Percentiles rank a stretch among this genome's conserved stretches.
Evolutionary conservation across 805 yeast species (phyloP).

Genomic region (Pichia pseudocactophila): DNA sequence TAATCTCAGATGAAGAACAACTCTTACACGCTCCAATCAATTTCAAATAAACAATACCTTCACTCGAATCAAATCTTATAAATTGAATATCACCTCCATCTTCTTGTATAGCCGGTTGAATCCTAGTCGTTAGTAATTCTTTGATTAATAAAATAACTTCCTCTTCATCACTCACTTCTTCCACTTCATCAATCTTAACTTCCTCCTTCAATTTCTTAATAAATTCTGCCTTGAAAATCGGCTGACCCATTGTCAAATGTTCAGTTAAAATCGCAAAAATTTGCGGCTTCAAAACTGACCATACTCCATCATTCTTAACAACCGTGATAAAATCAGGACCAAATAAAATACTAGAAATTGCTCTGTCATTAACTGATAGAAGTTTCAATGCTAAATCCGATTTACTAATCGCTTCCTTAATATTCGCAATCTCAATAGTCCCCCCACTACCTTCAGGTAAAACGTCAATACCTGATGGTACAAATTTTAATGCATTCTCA

Average conservation of each 20-base stretch:
- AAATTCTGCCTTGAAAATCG: constrained; percentile 39
- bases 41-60: constrained; percentile 82
- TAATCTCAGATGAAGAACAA: constrained; percentile 84
- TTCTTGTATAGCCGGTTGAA: constrained; percentile 95
- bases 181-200: constrained; percentile 38
- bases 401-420: constrained; percentile 57
- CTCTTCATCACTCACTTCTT: constrained; percentile 35
- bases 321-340: constrained; percentile 81
- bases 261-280: constrained; percentile 52
- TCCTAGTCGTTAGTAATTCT: constrained; percentile 87
- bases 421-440: constrained; percentile 64
- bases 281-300: constrained; percentile 61
- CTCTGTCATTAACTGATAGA: constrained; percentile 55
- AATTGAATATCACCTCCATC: constrained; percentile 97
- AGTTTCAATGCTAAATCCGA: constrained; percentile 74
- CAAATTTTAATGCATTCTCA: constrained; percentile 74
- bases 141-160: constrained; percentile 86
- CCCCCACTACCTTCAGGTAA: constrained; percentile 44
- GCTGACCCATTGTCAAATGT: constrained; percentile 45
- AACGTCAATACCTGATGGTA: constrained; percentile 57
- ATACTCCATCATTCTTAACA: constrained; percentile 46
- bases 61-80: constrained; percentile 73
- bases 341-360: constrained; percentile 66
- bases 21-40: constrained; percentile 94
- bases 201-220: constrained; percentile 30